Evolutionary conservation across 805 yeast species (phyloP).

Genomic region (Jamesozyma hellenica): DNA sequence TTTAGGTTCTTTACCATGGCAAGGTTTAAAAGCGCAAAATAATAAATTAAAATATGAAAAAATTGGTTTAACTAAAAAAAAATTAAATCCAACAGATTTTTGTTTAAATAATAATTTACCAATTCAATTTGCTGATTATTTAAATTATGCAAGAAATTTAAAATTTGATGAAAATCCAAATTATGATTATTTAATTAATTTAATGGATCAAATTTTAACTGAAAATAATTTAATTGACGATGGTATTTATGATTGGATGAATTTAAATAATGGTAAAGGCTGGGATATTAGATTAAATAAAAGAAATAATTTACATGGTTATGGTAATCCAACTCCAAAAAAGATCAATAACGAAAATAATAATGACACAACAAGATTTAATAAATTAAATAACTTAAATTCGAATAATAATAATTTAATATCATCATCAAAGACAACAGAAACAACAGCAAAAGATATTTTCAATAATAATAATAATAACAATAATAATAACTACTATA

Average conservation of each 20-base stretch:
- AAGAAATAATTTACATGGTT: conserved; percentile 73
- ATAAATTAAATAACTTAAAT: conserved; percentile 2
- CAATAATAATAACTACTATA: conserved; percentile 1
- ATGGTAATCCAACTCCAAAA: conserved; percentile 59
- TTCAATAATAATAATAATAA: conserved; percentile 2
- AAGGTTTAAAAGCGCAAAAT: conserved; percentile 95
- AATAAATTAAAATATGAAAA: conserved; percentile 93
- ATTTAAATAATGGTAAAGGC: conserved; percentile 66
- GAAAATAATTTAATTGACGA: conserved; percentile 52
- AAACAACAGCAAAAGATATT: not conserved
- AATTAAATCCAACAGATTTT: conserved; percentile 52
- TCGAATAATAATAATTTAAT: conserved; percentile 1
- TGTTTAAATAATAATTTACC: conserved; percentile 51
- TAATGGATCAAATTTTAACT: conserved; percentile 50
- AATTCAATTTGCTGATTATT: conserved; percentile 61
- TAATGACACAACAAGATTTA: not conserved
- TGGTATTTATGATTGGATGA: conserved; percentile 74
- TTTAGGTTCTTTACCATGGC: conserved; percentile 96
- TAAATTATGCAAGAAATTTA: conserved; percentile 55
- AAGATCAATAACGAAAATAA: conserved; percentile 8
- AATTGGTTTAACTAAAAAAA: conserved; percentile 71
- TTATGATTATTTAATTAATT: conserved; percentile 52
- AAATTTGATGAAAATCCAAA: conserved; percentile 76
- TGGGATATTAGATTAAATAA: conserved; percentile 71
- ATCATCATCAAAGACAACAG: no score